Base-by-base conservation (phyloP, 2,329 filamentous ascomycete genomes). In the Aspergillus hiratsukae region DNA sequence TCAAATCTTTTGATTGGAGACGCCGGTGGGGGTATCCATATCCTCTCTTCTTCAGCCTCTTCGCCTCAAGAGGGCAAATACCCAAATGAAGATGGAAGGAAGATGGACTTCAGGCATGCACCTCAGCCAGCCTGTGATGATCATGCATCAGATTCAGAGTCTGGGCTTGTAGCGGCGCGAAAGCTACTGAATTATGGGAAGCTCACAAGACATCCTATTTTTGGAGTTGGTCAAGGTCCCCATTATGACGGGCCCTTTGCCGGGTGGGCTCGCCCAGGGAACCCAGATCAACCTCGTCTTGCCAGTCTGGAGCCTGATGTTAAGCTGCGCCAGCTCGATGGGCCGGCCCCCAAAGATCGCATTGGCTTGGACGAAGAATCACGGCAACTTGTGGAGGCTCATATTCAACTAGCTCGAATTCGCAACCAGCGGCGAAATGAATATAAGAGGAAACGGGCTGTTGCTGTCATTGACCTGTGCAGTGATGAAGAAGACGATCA, bases 1-100 rank as follows among this genome's bases (percentile, higher is more conserved):
- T 78, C 79, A 4, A 79, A 81, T 31, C 73, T 87, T 3, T 67
- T 87, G 1, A 62, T 87, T 14, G 84, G 84, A 2, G 83, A 85
- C 65, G 80, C 81, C 19, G 76, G 78, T 25, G 82, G 83, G 1
- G 78, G 79, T 0, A 66, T 86, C 25, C 80, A 82, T 57, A 63
- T 85, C 0, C 72, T 86, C 1, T 74, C 75, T 37, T 17, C 31
- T 8, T 70, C 71, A 23, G 69, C 64, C 2, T 66, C 71, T 7
- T 68, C 59, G 25, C 58, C 62, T 5, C 57, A 68, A 14, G 56
- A 56, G 4, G 62, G 67, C 11, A 55, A 57, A 7, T 37, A 50
- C 17, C 49, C 11, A 46, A 14, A 4, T 23, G 43, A 23, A 23
- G 11, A 17, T 25, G 43, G 27, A 14, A 27, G 10, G 17, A 46